Evolutionary conservation across 495 filamentous ascomycete species (phyloP).

Genomic region (Diplogelasinospora grovesii): DNA sequence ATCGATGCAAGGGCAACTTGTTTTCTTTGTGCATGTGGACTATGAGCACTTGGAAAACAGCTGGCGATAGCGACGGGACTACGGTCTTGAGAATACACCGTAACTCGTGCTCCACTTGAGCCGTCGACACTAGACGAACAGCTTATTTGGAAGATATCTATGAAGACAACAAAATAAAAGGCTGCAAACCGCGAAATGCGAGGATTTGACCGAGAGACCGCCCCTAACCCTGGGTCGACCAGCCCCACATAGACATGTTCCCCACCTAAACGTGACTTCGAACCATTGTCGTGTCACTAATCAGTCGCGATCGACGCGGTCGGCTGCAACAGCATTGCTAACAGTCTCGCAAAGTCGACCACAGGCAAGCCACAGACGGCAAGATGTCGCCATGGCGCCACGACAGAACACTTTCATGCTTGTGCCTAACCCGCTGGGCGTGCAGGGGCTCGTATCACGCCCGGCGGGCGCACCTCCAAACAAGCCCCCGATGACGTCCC

Average conservation of each 20-base stretch:
- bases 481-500: slow-evolving; percentile 38
- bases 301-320: neutral
- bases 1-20: too few species aligned
- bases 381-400: slow-evolving; percentile 12
- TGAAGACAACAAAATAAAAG: too few species aligned
- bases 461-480: slow-evolving; percentile 1
- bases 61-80: too few species aligned
- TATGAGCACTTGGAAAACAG: too few species aligned
- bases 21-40: too few species aligned
- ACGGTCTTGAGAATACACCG: too few species aligned
- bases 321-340: neutral
- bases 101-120: too few species aligned
- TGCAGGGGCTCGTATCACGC: slow-evolving; percentile 16
- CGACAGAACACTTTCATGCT: slow-evolving; percentile 19
- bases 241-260: too few species aligned
- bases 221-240: neutral
- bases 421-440: slow-evolving; percentile 18
- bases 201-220: neutral
- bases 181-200: neutral
- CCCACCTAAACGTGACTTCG: slow-evolving; percentile 9
- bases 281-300: slow-evolving; percentile 1
- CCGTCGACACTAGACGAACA: too few species aligned
- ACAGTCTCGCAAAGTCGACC: neutral
- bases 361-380: neutral
- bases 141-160: too few species aligned